Base-by-base conservation (phyloP, 805 yeast genomes). In the Saturnispora galanensis region DNA sequence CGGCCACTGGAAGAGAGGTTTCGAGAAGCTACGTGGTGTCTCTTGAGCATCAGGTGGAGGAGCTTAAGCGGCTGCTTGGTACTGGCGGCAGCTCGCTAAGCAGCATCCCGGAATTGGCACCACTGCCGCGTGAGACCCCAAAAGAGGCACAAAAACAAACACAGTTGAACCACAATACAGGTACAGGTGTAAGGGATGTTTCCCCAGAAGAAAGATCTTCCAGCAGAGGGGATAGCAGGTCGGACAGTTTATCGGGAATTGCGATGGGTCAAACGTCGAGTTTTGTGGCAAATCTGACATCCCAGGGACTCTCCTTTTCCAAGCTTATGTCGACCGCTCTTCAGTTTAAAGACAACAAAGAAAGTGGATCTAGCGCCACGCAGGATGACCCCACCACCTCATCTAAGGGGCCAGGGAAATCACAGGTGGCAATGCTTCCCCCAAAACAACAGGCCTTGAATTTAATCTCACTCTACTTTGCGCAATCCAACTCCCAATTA, bases 1-100 rank as follows among this genome's bases (percentile, higher is more conserved):
- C 95, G 0, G 86, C 88, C 6, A 85, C 96, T 0, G 95, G 95
- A 0, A 68, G 95, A 44, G 87, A 83, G 52, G 77, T 87, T 1
- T 94, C 96, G 0, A 66, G 97, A 33, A 82, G 87, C 2, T 83
- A 84, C 56, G 76, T 86, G 3, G 71, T 77, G 16, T 81, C 79
- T 52, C 64, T 87, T 47, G 96, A 87, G 57, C 79, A 77, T 45
- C 65, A 79, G 32, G 67, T 86, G 2, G 67, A 69, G 8, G 63
- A 64, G n/a, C 64, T 87, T 48, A 85, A 84, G 57, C 53, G 56
- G 5, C 64, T 69, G 47, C 57, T 85, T 7, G 35, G 32, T 3
- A 17, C 31, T 11, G 18, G 13, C 5, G 37, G 32, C 12, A 17
- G 36, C 10, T 11, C 6, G 5, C 26, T 21, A 21, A 21, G 26